phyloP scores from a whole-genome alignment of 768 basidiomycete genomes.

The Lentinula lateritia region DNA sequence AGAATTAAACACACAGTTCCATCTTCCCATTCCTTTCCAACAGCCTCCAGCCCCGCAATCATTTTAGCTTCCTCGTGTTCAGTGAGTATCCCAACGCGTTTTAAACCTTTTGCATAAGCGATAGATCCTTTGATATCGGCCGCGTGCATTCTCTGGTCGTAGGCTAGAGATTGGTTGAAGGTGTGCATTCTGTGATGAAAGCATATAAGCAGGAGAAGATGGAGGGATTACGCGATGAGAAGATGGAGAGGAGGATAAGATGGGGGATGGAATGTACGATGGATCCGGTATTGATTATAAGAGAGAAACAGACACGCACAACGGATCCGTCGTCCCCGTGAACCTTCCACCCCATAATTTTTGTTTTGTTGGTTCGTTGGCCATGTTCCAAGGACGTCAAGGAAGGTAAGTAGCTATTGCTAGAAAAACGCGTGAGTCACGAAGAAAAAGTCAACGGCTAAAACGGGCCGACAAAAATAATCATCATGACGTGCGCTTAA shows the following conservation, averaged over 20 bases:
- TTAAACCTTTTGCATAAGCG: slow-evolving; percentile 88
- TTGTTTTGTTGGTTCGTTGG: slow-evolving; percentile 47
- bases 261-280: no score
- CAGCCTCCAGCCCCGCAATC: slow-evolving; percentile 64
- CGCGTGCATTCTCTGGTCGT: slow-evolving; percentile 91
- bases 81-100: slow-evolving; percentile 76
- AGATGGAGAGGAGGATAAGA: no score
- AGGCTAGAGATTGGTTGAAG: slow-evolving; percentile 94
- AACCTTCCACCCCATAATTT: slow-evolving; percentile 90
- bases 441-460: not conserved
- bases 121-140: slow-evolving; percentile 93
- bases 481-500: not conserved
- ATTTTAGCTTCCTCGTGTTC: slow-evolving; percentile 69
- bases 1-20: slow-evolving; percentile 50
- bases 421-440: not conserved
- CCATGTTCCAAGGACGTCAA: slow-evolving; percentile 18
- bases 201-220: no score
- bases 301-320: slow-evolving; percentile 39
- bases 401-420: no score
- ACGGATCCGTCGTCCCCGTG: slow-evolving; percentile 83
- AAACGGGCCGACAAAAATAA: not conserved
- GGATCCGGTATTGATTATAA: not conserved
- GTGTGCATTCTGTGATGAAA: slow-evolving; percentile 75
- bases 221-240: no score
- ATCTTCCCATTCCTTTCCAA: slow-evolving; percentile 81